These are phyloP conservation scores for Talaromyces adpressus DNA, from an alignment of 495 filamentous ascomycete species.

Conservation along the genomic window DNA sequence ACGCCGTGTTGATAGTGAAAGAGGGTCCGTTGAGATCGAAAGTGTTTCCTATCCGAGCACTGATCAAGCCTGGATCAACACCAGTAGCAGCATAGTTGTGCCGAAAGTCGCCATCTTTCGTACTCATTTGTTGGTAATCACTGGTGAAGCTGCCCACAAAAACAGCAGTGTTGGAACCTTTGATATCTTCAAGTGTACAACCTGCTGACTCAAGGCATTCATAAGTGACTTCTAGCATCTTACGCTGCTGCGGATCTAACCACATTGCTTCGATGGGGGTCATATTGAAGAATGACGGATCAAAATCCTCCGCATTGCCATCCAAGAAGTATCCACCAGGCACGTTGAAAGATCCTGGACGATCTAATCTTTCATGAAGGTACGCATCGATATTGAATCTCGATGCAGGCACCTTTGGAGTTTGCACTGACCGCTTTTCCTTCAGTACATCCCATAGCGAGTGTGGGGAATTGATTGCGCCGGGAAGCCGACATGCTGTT, in stretches of 20 bases:
- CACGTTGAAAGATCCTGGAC: constrained; percentile 16
- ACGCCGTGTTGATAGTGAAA: constrained; percentile 24
- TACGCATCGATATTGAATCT: constrained; percentile 33
- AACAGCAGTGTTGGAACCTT: constrained; percentile 32
- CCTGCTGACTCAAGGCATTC: constrained; percentile 29
- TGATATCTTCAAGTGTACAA: constrained; percentile 25
- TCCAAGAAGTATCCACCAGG: constrained; percentile 15
- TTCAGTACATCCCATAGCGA: constrained; percentile 28
- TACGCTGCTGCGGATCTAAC: constrained; percentile 20
- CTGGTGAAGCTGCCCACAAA: constrained; percentile 27
- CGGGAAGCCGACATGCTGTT: constrained; percentile 32
- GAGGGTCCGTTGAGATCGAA: constrained; percentile 36
- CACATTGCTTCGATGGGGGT: constrained; percentile 18
- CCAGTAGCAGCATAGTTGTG: constrained; percentile 36
- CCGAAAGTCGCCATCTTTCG: constrained; percentile 16
- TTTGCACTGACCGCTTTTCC: constrained; percentile 11
- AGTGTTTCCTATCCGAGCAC: constrained; percentile 35
- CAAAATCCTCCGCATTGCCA: constrained; percentile 23
- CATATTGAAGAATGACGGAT: constrained; percentile 36
- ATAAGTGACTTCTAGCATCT: constrained; percentile 20
- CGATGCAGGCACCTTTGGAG: constrained; percentile 14
- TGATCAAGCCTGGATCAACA: constrained; percentile 23
- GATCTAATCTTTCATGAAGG: constrained; percentile 17
- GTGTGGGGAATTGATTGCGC: constrained; percentile 28
- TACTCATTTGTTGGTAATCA: constrained; percentile 21